Evolutionary conservation across 192 early-diverging fungal genomes (phyloP), one percentile per base, ranked within the genome.

Genomic region (Coemansia sp.): DNA sequence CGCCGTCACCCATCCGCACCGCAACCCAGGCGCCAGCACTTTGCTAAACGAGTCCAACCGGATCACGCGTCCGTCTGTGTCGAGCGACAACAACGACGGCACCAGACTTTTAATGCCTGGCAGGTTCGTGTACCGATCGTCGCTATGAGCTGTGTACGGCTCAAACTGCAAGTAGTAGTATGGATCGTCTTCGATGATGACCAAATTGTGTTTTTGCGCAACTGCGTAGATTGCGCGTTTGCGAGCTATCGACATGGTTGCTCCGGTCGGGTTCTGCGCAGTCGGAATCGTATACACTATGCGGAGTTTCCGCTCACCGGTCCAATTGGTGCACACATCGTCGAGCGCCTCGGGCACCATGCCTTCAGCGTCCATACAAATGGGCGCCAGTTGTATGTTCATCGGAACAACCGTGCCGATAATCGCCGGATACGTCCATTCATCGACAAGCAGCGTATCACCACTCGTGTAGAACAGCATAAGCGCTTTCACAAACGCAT

Each of bases 141-240:
- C 58, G 5, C 21, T 28, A 19, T 60, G 59, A 22, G 59, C 50
- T 20, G 23, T 52, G 53, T 73, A 78, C 19, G 64, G 60, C 23
- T 73, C 74, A 56, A 87, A 85, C 77, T 96, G 94, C 31, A 98
- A 72, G 56, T 92, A 96, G 64, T 92, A 96, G 69, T 98, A 98
- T 15, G 96, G 95, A 71, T 97, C 96, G 64, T 98, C 96, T 70
- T 98, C 96, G 23, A 96, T 73, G 26, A 98, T 91, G 15, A 98
- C 74, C 50, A 98, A 60, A 50, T 93, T 78, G 71, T 91, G 89
- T 62, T 87, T 82, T 51, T 82, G 82, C 7, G 88, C 88, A 59
- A 96, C 82, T 22, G 81, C 79, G 62, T 97, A 97, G 14, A 98
- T 84, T 12, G 82, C 81, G 36, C 80, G 86, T 57, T 91, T 93